A percentile compares a stretch with the other conserved stretches of the same genome.
These are phyloP conservation scores for Allomyces macrogynus DNA, from an alignment of 192 early-diverging fungal species.

Conservation along the genomic window DNA sequence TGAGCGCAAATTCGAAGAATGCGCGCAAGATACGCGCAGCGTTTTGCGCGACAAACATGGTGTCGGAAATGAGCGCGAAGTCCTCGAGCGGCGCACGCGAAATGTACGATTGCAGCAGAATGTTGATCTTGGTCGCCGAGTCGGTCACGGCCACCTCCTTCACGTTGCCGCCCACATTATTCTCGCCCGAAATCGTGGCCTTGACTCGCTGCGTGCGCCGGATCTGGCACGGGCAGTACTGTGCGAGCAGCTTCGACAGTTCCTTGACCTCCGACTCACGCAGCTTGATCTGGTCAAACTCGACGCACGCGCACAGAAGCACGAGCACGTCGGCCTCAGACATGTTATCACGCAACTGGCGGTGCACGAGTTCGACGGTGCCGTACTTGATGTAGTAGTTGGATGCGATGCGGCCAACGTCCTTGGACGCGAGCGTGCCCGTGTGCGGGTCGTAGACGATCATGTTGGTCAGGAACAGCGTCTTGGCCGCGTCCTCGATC, in stretches of 20 bases:
- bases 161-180: not conserved
- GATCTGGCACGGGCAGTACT: constrained; percentile 63
- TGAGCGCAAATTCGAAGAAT: constrained; percentile 83
- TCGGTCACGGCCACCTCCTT: not conserved
- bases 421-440: constrained; percentile 68
- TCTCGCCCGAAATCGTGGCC: no score
- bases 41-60: constrained; percentile 85
- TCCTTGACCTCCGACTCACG: constrained; percentile 75
- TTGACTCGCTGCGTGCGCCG: no score
- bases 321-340: constrained; percentile 81
- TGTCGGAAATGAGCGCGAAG: constrained; percentile 87
- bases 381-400: constrained; percentile 76
- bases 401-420: constrained; percentile 80
- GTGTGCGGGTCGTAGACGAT: constrained; percentile 68
- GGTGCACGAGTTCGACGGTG: constrained; percentile 76
- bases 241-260: constrained; percentile 42
- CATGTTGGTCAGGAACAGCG: constrained; percentile 73
- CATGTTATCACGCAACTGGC: constrained; percentile 56
- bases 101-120: constrained; percentile 75
- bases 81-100: constrained; percentile 60
- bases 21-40: constrained; percentile 80
- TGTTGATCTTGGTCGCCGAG: constrained; percentile 52
- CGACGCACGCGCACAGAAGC: constrained; percentile 70
- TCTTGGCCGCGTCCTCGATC: constrained; percentile 48
- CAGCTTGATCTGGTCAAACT: constrained; percentile 88